Evolutionary conservation across 2,329 filamentous ascomycete genomes (phyloP).

Genomic region (Leptodontidium sp.): DNA sequence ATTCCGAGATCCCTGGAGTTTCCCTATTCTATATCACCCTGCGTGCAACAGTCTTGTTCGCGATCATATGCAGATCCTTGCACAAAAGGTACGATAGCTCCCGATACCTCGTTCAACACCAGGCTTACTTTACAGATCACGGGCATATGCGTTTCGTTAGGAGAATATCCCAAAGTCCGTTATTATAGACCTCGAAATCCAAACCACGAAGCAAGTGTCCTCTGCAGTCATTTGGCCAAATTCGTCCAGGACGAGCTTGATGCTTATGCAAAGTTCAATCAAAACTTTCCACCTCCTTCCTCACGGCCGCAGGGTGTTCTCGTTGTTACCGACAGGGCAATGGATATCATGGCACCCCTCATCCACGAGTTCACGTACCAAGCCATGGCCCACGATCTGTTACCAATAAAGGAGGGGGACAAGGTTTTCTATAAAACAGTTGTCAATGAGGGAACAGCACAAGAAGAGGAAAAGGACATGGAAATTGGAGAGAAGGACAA

Average conservation of each 20-base stretch:
- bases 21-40: conserved; percentile 90
- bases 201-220: conserved; percentile 84
- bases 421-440: conserved; percentile 86
- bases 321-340: conserved; percentile 87
- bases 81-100: conserved; percentile 75
- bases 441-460: conserved; percentile 75
- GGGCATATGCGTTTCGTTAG: conserved; percentile 87
- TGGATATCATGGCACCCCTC: conserved; percentile 89
- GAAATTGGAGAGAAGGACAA: conserved; percentile 90
- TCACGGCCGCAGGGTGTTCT: conserved; percentile 82
- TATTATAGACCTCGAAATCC: conserved; percentile 83
- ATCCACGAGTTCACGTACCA: conserved; percentile 98
- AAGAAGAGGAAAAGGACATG: conserved; percentile 86
- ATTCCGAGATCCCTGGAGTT: conserved; percentile 95
- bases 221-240: conserved; percentile 86
- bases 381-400: conserved; percentile 94
- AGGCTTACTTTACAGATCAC: conserved; percentile 67
- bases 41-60: conserved; percentile 85
- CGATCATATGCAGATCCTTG: conserved; percentile 82
- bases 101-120: conserved; percentile 11
- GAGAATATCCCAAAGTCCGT: conserved; percentile 91
- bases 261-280: conserved; percentile 83
- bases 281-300: conserved; percentile 82
- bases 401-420: conserved; percentile 87
- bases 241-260: conserved; percentile 94